phyloP scores from a whole-genome alignment of 176 grass and related monocot species.

The Lolium rigidum region DNA sequence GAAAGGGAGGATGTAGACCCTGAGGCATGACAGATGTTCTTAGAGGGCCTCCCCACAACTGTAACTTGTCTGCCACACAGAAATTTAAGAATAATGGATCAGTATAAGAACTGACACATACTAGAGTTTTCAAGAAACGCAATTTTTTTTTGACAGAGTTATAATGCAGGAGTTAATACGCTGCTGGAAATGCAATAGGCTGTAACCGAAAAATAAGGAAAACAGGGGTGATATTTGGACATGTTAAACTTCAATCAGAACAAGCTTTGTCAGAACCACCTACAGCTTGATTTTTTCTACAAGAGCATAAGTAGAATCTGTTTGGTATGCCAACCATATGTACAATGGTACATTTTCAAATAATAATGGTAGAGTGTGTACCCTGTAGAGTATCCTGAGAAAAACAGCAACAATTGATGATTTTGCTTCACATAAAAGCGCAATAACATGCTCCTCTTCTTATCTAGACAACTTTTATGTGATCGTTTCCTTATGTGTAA shows the following conservation, averaged over 20 bases:
- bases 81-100: neutral
- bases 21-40: neutral
- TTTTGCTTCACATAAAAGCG: neutral
- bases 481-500: neutral
- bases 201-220: conserved; percentile 11
- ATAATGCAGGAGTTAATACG: neutral
- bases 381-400: neutral
- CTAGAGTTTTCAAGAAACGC: neutral
- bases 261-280: neutral
- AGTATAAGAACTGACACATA: neutral
- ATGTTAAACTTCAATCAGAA: neutral
- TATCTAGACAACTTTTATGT: neutral
- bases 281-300: neutral
- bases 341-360: neutral
- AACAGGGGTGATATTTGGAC: neutral
- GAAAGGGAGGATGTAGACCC: neutral
- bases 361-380: neutral
- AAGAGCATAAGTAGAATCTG: neutral
- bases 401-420: neutral
- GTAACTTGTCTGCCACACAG: neutral
- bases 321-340: neutral
- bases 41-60: neutral
- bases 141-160: neutral
- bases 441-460: neutral
- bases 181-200: neutral